Base-by-base conservation (phyloP, 2,329 filamentous ascomycete species). In the Sclerotiophoma versabilis region DNA sequence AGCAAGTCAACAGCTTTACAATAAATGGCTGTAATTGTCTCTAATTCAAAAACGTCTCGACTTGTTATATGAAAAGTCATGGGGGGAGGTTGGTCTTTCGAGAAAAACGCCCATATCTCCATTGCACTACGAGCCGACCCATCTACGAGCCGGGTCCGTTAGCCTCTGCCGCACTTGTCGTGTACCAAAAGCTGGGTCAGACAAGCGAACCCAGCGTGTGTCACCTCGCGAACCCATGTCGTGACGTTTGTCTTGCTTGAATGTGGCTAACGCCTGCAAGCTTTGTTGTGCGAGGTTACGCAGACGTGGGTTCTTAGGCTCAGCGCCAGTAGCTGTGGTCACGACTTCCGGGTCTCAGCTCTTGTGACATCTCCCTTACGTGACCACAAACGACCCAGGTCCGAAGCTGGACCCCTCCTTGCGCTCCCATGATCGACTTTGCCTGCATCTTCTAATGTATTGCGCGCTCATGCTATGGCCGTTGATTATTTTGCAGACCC, bases 401-500 rank as follows among this genome's bases (percentile, higher is more conserved):
- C 30, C 30, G 23, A 29, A 14, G n/a, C 26, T 33, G 33, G 20
- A 15, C n/a, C 15, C 9, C 25, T 42, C 36, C 37, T 37, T 37
- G 22, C 43, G 15, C 30, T 43, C 23, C n/a, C 33, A 17, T 25
- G 7, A 12, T 20, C 17, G 10, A 29, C 44, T 39, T 30, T 25
- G 19, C 32, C 38, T 14, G 19, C 17, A 41, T 19, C 25, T 14
- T 49, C 32, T 20, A 11, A 49, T 29, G 45, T 44, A 25, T 38
- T 48, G 30, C 14, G 27, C 15, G 23, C 23, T 34, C 27, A 14
- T 43, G 30, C n/a, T n/a, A 54, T 54, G 54, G 48, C 55, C 25
- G 7, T 47, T 15, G 39, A 60, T 38, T 54, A 54, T 33, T 57
- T 67, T 19, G 50, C 57, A 22, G 59, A 62, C 27, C 57, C 60